Conservation (phyloP, 768 basidiomycete species). For the Lyophyllum shimeji region DNA sequence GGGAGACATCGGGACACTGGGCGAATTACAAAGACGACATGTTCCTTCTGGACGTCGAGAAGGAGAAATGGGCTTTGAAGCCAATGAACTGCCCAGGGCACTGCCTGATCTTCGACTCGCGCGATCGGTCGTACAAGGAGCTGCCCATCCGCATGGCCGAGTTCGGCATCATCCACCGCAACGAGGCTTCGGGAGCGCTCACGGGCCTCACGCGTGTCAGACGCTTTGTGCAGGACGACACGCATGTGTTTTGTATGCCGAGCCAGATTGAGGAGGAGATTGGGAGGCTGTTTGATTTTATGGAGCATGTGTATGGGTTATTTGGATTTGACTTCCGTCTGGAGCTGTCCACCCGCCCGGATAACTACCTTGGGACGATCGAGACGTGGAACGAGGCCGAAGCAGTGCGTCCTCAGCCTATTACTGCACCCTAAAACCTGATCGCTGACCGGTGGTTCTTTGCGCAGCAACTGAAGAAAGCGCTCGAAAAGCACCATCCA, state of each 20-base stretch:
- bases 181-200: constrained; percentile 93
- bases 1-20: constrained; percentile 99
- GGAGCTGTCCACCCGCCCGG: constrained; percentile 93
- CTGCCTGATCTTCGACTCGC: constrained; percentile 91
- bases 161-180: constrained; percentile 95
- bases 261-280: constrained; percentile 93
- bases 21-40: constrained; percentile 98
- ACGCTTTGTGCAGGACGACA: constrained; percentile 96
- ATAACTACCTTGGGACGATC: constrained; percentile 87
- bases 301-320: constrained; percentile 88
- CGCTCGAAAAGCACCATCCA: constrained; percentile 82
- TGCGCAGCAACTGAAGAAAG: constrained; percentile 73
- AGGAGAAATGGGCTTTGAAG: constrained; percentile 94
- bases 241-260: constrained; percentile 98
- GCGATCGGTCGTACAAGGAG: constrained; percentile 93
- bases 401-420: constrained; percentile 56
- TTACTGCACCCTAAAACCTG: too few species aligned
- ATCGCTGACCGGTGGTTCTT: too few species aligned
- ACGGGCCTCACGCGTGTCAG: constrained; percentile 92
- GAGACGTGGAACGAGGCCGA: constrained; percentile 93
- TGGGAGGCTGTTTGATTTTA: constrained; percentile 86
- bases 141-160: constrained; percentile 97
- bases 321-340: constrained; percentile 96
- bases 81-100: constrained; percentile 99
- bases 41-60: constrained; percentile 93